phyloP scores from a whole-genome alignment of 345 rosid species.

The Eucalyptus sideroxylon region DNA sequence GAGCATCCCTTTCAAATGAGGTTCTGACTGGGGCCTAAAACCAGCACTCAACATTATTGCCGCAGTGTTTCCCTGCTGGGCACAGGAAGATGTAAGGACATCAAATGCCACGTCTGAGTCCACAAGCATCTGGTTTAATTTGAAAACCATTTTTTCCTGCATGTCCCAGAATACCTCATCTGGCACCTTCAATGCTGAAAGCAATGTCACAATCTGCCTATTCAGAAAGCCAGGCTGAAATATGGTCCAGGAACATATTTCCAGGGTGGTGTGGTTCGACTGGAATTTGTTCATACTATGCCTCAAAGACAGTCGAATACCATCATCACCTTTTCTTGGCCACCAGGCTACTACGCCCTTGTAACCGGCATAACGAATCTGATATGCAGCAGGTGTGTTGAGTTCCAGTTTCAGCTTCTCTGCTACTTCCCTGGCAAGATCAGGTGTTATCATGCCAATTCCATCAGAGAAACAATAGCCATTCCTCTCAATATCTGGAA shows the following conservation, averaged over 20 bases:
- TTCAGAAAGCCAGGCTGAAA: slow-evolving; percentile 91
- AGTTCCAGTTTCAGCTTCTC: slow-evolving; percentile 48
- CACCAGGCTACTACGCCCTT: slow-evolving; percentile 95
- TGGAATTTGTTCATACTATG: slow-evolving; percentile 65
- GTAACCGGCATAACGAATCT: slow-evolving; percentile 87
- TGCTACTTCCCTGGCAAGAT: slow-evolving; percentile 69
- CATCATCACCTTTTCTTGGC: slow-evolving; percentile 59
- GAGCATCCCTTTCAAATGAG: slow-evolving; percentile 81
- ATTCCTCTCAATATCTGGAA: slow-evolving; percentile 57
- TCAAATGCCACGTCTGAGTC: slow-evolving; percentile 79
- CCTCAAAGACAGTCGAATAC: slow-evolving; percentile 54
- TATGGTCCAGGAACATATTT: slow-evolving; percentile 91
- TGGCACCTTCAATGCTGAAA: slow-evolving; percentile 48
- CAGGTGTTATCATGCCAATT: slow-evolving; percentile 73
- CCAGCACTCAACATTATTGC: slow-evolving; percentile 95
- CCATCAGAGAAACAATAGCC: slow-evolving; percentile 75
- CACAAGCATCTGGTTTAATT: slow-evolving; percentile 47
- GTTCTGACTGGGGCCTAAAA: slow-evolving; percentile 66
- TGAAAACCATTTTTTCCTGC: slow-evolving; percentile 60
- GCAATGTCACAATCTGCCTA: slow-evolving; percentile 78
- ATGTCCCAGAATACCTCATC: slow-evolving; percentile 68
- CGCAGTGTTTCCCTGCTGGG: slow-evolving; percentile 64
- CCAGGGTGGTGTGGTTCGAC: slow-evolving; percentile 57
- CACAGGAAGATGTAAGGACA: slow-evolving; percentile 70
- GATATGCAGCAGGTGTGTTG: slow-evolving; percentile 61